phyloP scores from a whole-genome alignment of 139 green algal genomes.

The Nannochloris sp. region DNA sequence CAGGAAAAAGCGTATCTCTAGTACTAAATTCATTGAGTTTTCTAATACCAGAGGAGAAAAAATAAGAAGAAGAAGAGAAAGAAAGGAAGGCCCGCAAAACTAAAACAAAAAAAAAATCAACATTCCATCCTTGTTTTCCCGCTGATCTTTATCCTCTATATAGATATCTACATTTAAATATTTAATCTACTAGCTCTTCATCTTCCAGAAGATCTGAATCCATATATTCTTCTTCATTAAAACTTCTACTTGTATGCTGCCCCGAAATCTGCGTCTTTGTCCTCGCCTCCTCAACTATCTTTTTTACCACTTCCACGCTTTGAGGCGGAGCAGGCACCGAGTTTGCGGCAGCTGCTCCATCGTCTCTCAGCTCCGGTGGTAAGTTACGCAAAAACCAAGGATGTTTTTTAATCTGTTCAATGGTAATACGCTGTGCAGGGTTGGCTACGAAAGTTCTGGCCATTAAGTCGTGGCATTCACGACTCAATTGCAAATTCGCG shows the following conservation, averaged over 20 bases:
- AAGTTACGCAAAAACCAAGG: slow-evolving; percentile 91
- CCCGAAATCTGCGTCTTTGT: slow-evolving; percentile 18
- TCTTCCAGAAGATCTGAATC: slow-evolving; percentile 38
- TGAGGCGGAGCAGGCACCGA: slow-evolving; percentile 16
- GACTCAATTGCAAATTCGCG: slow-evolving; percentile 52
- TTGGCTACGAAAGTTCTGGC: slow-evolving; percentile 78
- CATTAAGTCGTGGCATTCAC: slow-evolving; percentile 82
- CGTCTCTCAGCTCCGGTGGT: slow-evolving; percentile 67
- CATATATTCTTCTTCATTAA: slow-evolving; percentile 59
- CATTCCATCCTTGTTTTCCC: no score
- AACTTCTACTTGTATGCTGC: slow-evolving; percentile 5
- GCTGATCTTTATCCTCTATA: no score
- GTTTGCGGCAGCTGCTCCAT: slow-evolving; percentile 13
- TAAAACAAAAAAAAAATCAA: no score
- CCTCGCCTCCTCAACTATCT: slow-evolving; percentile 37
- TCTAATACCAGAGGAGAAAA: no score
- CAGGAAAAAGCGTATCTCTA: no score
- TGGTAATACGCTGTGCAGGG: slow-evolving; percentile 67
- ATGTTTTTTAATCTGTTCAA: slow-evolving; percentile 78
- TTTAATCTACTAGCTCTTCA: slow-evolving; percentile 36
- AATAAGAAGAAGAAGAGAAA: no score
- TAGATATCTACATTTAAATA: no score
- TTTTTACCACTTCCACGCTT: slow-evolving; percentile 45
- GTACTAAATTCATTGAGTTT: no score
- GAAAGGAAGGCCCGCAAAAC: no score